A percentile compares a stretch with the other conserved stretches of the same genome.
Evolutionary conservation across 768 basidiomycete species (phyloP).

Genomic region (Suillus subalutaceus): DNA sequence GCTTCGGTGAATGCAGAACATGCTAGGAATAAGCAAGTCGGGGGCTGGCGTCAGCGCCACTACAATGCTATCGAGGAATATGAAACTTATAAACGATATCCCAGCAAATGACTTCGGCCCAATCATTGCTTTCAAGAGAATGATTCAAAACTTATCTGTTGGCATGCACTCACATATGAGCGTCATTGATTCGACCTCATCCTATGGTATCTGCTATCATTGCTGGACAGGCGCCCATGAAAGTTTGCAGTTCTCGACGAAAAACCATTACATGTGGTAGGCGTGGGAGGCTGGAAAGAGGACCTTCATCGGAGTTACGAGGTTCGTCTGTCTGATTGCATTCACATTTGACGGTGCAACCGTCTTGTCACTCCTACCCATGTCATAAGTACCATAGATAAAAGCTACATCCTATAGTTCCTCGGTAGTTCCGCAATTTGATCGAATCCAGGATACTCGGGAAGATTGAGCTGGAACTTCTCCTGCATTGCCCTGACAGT

Average conservation of each 20-base stretch:
- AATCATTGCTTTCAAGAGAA: neutral
- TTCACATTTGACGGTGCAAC: neutral
- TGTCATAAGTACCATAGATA: neutral
- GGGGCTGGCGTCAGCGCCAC: too few relatives aligned
- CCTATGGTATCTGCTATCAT: neutral
- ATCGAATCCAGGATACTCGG: slow-evolving; percentile 73
- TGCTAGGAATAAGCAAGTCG: too few relatives aligned
- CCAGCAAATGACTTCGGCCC: neutral
- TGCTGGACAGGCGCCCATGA: neutral
- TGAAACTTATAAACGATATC: neutral
- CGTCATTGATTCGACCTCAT: neutral
- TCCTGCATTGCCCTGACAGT: slow-evolving; percentile 63
- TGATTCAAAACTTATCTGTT: neutral
- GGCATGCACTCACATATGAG: neutral
- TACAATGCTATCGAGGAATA: too few relatives aligned
- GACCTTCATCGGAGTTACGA: neutral
- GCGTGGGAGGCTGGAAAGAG: neutral
- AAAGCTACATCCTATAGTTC: neutral
- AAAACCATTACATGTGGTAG: neutral
- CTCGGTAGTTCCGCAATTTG: slow-evolving; percentile 81
- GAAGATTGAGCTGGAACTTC: slow-evolving; percentile 79
- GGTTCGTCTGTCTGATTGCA: neutral
- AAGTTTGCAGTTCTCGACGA: neutral
- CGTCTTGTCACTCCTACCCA: neutral
- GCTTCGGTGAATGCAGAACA: too few relatives aligned